Evolutionary conservation across 2,329 filamentous ascomycete genomes (phyloP), one percentile per base, ranked within the genome.

Genomic region (Diaporthe aspalathi): DNA sequence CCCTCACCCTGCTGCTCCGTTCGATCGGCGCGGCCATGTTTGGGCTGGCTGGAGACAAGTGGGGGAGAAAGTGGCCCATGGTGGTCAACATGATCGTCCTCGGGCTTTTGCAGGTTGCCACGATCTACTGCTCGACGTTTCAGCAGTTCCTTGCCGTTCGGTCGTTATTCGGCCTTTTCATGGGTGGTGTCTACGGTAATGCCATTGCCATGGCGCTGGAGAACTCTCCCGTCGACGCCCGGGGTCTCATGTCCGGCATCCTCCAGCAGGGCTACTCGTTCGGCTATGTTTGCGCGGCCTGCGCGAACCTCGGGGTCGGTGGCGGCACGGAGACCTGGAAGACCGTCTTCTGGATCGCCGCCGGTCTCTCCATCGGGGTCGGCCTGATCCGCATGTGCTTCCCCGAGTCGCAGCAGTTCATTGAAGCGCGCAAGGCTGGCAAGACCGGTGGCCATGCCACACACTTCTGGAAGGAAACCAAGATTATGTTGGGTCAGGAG

Each of bases 11-110:
- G 17, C 86, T 95, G 38, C 86, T 95, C 54, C 88, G 93, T 43
- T 93, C 92, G 14, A 83, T 95, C 35, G 94, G 94, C 11, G 93
- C 93, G 5, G 91, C 91, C 24, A 77, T 89, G 77, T 96, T 97
- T 74, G 94, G 94, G 71, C 83, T 95, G 27, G 90, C 92, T 1
- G 92, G 92, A 74, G 94, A 97, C 81, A 90, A 90, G 74, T 96
- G 90, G 79, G 94, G 94, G 8, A 89, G 93, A 69, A 95, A 95
- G 82, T 94, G 92, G 91, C 93, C 93, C 54, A 93, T 95, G 91
- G 91, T 95, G 11, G 76, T 89, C 76, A 95, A 95, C 84, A 93
- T 95, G 89, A 84, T 94, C 71, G 82, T 94, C 29, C 85, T 93
- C 4, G 90, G 90, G 53, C 74, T 90, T 27, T 82, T 92, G 5